Base-by-base conservation (phyloP, 306 rosid species). In the Gillenia trifoliata region DNA sequence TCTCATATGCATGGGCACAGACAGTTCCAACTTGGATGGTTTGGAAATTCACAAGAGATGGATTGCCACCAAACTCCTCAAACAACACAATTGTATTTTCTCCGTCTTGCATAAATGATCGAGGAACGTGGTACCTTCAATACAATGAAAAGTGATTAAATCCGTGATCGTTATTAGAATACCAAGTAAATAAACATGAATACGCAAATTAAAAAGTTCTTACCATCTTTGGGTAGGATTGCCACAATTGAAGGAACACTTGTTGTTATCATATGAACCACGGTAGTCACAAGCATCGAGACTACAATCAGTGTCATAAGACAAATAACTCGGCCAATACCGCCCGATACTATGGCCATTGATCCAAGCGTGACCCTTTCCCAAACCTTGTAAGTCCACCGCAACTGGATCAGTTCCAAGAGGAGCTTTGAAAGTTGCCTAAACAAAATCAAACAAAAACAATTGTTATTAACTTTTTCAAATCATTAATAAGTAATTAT, bases 341-440 rank as follows among this genome's bases (percentile, higher is more conserved):
- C 93, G 75, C 11, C 89, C 88, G 4, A 85, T 11, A 7, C 38
- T 43, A 4, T 85, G 33, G 19, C 91, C 93, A 65, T 85, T 89
- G n/a, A 86, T 84, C 93, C 91, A 86, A 33, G 89, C 91, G 23
- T 68, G 22, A 1, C 91, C 89, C 66, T 81, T 83, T 0, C 87
- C 88, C 40, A 88, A 36, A 0, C 90, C 88, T 76, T 77, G 83
- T 6, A 86, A 45, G 28, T 88, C 87, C 17, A 84, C 75, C 2
- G 57, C 77, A 9, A 89, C 77, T 8, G 86, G 82, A 20, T 86
- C 89, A 3, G 20, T 57, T 3, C 91, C 87, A 11, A 83, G 30
- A 20, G 93, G 93, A 62, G 91, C 82, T 70, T 87, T 80, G 80
- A 89, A 89, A 16, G 86, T 78, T 1, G 88, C 78, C 87, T 87